These are phyloP conservation scores for Blastobotrys niveus DNA, from an alignment of 1,139 yeast species.

Conservation along the genomic window DNA sequence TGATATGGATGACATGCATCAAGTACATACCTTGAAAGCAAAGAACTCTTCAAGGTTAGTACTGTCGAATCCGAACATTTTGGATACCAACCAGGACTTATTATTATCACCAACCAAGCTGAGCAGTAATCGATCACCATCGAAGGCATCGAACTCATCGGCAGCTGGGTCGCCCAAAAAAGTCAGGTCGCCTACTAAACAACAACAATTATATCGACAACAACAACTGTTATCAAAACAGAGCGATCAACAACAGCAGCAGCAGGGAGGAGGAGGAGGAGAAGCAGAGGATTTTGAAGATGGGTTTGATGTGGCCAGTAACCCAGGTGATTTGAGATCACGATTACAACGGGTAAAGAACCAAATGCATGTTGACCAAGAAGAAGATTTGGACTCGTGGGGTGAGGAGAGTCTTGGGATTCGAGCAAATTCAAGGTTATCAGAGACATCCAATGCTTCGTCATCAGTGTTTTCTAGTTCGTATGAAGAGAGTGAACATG, in stretches of 20 bases:
- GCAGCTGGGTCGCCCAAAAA: too few relatives aligned
- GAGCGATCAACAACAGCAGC: conserved; percentile 1
- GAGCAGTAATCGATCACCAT: too few relatives aligned
- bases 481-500: conserved; percentile 20
- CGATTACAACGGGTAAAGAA: conserved; percentile 15
- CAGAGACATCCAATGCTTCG: conserved; percentile 16
- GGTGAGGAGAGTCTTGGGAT: conserved; percentile 22
- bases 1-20: too few relatives aligned
- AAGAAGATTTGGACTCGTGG: conserved; percentile 18
- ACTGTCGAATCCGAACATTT: too few relatives aligned
- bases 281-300: conserved; percentile 19
- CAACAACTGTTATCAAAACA: conserved; percentile 3
- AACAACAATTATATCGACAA: background rate
- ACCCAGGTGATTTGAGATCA: conserved; percentile 10
- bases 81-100: too few relatives aligned
- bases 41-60: too few relatives aligned
- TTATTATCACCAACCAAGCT: too few relatives aligned
- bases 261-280: too few relatives aligned
- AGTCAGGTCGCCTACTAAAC: background rate
- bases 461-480: conserved; percentile 16
- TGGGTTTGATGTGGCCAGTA: conserved; percentile 21
- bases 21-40: too few relatives aligned
- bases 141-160: too few relatives aligned
- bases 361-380: conserved; percentile 13
- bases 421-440: conserved; percentile 21